These are phyloP conservation scores for Sugiyamaella chiloensis DNA, from an alignment of 805 yeast species.

Conservation along the genomic window DNA sequence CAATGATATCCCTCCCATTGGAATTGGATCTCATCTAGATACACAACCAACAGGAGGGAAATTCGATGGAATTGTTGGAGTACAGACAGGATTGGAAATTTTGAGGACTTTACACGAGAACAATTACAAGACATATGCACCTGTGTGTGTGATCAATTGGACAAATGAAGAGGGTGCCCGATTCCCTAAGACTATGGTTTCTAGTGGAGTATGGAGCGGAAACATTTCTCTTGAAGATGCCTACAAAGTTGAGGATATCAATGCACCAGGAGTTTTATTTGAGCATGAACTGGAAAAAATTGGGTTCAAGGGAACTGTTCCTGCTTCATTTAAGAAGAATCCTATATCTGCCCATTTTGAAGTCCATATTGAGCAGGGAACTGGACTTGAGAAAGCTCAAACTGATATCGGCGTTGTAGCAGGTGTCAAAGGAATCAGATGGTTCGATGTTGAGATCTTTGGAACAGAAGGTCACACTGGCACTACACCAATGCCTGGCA, in stretches of 20 bases:
- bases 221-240: constrained; percentile 45
- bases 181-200: constrained; percentile 65
- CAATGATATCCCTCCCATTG: constrained; percentile 50
- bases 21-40: constrained; percentile 70
- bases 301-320: constrained; percentile 55
- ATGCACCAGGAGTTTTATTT: constrained; percentile 49
- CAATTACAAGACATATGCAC: constrained; percentile 57
- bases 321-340: constrained; percentile 47
- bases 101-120: constrained; percentile 62
- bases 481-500: constrained; percentile 60
- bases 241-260: constrained; percentile 51
- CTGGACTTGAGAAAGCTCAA: constrained; percentile 54
- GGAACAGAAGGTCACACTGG: constrained; percentile 75
- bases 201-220: constrained; percentile 67
- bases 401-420: constrained; percentile 62
- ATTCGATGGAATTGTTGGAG: constrained; percentile 72
- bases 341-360: constrained; percentile 71
- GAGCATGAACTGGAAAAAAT: constrained; percentile 55
- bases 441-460: constrained; percentile 54
- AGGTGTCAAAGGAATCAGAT: constrained; percentile 63
- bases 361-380: constrained; percentile 76
- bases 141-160: constrained; percentile 66
- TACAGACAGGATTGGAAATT: constrained; percentile 63
- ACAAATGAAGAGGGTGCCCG: constrained; percentile 79
- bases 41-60: constrained; percentile 80